A percentile compares a stretch with the other conserved stretches of the same genome.
Evolutionary conservation across 192 early-diverging fungal genomes (phyloP).

Genomic region (Funneliformis geosporum): DNA sequence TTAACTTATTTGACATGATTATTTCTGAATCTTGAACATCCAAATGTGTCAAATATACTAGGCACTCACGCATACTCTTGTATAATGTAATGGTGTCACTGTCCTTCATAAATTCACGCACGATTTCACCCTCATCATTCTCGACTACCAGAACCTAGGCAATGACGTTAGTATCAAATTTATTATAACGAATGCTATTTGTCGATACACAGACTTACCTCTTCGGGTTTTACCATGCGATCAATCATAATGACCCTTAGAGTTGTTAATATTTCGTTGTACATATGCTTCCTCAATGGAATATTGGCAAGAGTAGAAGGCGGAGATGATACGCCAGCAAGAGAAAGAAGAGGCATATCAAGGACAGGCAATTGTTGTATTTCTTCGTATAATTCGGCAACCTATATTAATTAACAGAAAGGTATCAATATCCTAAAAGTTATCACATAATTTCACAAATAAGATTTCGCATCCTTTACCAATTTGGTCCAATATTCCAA

Average conservation of each 20-base stretch:
- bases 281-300: constrained; percentile 74
- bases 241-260: constrained; percentile 97
- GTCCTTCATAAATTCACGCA: constrained; percentile 95
- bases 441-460: too few relatives aligned
- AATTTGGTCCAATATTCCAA: constrained; percentile 97
- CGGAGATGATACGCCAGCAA: constrained; percentile 37
- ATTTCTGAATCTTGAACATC: constrained; percentile 91
- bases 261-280: constrained; percentile 79
- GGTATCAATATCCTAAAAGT: not conserved
- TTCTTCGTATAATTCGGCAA: constrained; percentile 90
- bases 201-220: constrained; percentile 62
- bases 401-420: constrained; percentile 34
- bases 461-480: constrained; percentile 44
- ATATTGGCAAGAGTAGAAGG: constrained; percentile 47
- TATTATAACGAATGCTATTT: too few relatives aligned
- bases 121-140: constrained; percentile 99
- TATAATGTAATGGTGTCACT: constrained; percentile 97
- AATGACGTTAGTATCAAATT: not conserved
- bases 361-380: constrained; percentile 57
- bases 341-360: constrained; percentile 63
- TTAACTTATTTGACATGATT: constrained; percentile 95
- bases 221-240: constrained; percentile 98
- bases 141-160: constrained; percentile 87
- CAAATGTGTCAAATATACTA: constrained; percentile 97
- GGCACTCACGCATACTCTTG: constrained; percentile 96